These are phyloP conservation scores for Blastocystis sp. DNA, from an alignment of 352 stramenopile genomes.

Conservation along the genomic window DNA sequence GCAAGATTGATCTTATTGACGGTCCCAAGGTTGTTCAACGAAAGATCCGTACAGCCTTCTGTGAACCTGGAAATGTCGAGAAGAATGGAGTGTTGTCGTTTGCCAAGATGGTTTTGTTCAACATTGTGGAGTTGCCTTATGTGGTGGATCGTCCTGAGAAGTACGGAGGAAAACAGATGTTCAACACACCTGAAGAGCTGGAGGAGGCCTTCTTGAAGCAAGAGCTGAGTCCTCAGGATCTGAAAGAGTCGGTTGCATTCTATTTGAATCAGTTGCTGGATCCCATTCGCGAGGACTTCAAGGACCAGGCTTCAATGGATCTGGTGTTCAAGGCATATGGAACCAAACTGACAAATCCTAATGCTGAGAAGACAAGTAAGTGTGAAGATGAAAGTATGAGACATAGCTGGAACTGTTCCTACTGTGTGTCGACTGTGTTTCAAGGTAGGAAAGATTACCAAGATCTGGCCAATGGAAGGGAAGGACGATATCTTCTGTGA, in stretches of 20 bases:
- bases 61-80: conserved; percentile 57
- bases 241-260: conserved; percentile 33
- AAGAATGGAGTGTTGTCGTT: conserved; percentile 57
- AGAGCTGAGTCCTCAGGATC: conserved; percentile 35
- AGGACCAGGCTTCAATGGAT: neutral
- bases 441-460: conserved; percentile 54
- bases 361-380: neutral
- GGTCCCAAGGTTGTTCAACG: conserved; percentile 6
- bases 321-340: conserved; percentile 42
- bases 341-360: neutral
- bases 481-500: conserved; percentile 84
- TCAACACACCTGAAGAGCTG: conserved; percentile 28
- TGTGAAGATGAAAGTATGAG: neutral
- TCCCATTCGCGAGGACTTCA: conserved; percentile 46
- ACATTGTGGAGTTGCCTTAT: conserved; percentile 47
- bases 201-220: conserved; percentile 20
- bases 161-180: conserved; percentile 43
- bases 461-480: conserved; percentile 43
- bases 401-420: neutral
- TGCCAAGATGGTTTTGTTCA: conserved; percentile 55
- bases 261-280: conserved; percentile 56
- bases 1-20: conserved; percentile 61
- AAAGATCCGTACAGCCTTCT: conserved; percentile 58
- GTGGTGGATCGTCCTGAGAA: conserved; percentile 54
- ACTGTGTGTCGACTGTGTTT: conserved; percentile 36